Base-by-base conservation (phyloP, 805 yeast genomes). In the Saccharomycopsis javanensis region DNA sequence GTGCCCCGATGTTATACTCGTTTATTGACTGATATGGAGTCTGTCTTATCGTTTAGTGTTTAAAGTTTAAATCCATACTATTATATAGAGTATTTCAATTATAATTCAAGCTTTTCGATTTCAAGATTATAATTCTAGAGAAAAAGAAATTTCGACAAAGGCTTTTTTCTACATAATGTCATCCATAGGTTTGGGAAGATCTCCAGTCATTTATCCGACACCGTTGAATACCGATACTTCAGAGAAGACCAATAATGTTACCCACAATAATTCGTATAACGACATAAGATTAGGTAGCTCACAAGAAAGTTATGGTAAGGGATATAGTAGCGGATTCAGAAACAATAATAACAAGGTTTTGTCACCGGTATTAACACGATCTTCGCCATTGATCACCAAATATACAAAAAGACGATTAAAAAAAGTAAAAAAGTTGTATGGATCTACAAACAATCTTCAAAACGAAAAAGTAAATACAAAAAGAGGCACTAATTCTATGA, bases 191-290 rank as follows among this genome's bases (percentile, higher is more conserved):
- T 45, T 60, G 11, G 62, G 62, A 20, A 60, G 55, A 18, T 60
- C 59, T 6, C 62, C 62, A 27, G 57, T 60, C 23, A 60, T 60
- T n/a, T 50, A 55, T 50, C 60, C 62, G 11, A 60, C 60, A 8
- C 62, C 62, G 4, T 57, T 60, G 45, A 53, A 25, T 34, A 16
- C 27, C 5, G 35, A 37, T 11, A 35, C 50, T 2, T 18, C 42
- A 11, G 46, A 27, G 25, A 28, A 31, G 51, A 5, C 50, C 5
- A 37, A 20, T 2, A 25, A 13, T 18, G 42, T 13, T 37, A 15
- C 51, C 51, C 25, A 46, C 28, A 27, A 55, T 20, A 53, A 25
- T 30, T 5, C 33, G 4, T 18, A 15, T 25, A 18, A 15, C 11
- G 37, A 45, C 3, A 51, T 50, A 51, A 55, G 56, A 55, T 30